phyloP scores from a whole-genome alignment of 2,329 filamentous ascomycete species.

The Hortaea werneckii region DNA sequence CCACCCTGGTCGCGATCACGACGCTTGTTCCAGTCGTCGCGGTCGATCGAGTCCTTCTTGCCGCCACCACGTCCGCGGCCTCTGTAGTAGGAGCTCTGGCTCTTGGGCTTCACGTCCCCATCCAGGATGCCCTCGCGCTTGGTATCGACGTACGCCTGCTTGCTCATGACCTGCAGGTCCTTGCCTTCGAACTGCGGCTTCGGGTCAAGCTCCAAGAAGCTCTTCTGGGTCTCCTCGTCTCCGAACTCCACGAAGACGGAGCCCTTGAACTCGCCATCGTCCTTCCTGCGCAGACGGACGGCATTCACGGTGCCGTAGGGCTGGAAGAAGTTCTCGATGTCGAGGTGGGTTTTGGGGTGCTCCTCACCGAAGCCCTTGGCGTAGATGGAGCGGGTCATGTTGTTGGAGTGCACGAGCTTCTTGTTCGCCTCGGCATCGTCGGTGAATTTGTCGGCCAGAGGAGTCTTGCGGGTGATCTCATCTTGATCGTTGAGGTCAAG shows the following conservation, averaged over 20 bases:
- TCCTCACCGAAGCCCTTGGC: slow-evolving; percentile 90
- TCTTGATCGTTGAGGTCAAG: slow-evolving; percentile 66
- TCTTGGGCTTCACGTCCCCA: slow-evolving; percentile 27
- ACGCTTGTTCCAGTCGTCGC: slow-evolving; percentile 7
- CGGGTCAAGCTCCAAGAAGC: slow-evolving; percentile 69
- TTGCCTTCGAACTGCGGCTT: slow-evolving; percentile 76
- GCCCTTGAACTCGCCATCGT: slow-evolving; percentile 75
- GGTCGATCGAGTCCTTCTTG: slow-evolving; percentile 3
- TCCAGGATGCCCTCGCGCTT: slow-evolving; percentile 38
- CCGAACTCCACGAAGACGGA: slow-evolving; percentile 93
- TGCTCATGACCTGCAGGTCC: slow-evolving; percentile 73
- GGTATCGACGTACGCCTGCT: slow-evolving; percentile 65
- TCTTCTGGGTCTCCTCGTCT: slow-evolving; percentile 64
- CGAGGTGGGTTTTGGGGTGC: slow-evolving; percentile 74
- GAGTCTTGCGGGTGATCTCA: slow-evolving; percentile 64
- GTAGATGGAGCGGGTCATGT: slow-evolving; percentile 70
- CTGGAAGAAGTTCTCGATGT: slow-evolving; percentile 85
- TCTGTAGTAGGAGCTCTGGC: neutral
- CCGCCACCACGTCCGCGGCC: slow-evolving; percentile 13
- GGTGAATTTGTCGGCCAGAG: slow-evolving; percentile 45
- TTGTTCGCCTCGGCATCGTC: slow-evolving; percentile 43
- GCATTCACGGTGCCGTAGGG: slow-evolving; percentile 68
- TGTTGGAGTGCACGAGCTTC: slow-evolving; percentile 51
- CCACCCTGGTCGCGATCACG: slow-evolving; percentile 5
- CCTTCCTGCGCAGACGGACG: slow-evolving; percentile 73